Conservation (phyloP, 2,329 filamentous ascomycete species). For the Aspergillus sp. region DNA sequence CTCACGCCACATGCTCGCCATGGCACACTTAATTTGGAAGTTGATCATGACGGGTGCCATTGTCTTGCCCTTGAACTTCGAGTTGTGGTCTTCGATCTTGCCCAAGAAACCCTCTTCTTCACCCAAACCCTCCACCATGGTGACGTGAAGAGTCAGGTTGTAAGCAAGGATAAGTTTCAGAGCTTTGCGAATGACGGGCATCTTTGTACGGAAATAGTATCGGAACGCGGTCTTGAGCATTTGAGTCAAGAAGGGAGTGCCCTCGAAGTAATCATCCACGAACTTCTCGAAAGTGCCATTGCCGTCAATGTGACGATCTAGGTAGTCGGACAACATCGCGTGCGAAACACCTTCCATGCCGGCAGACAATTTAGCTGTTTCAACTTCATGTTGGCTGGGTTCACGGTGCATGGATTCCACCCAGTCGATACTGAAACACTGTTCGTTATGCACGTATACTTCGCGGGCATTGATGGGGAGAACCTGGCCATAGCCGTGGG, state of each 20-base stretch:
- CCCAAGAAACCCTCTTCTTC: conserved; percentile 76
- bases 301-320: conserved; percentile 90
- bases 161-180: conserved; percentile 94
- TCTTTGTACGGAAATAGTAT: conserved; percentile 85
- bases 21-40: conserved; percentile 96
- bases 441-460: conserved; percentile 87
- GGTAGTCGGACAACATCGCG: conserved; percentile 81
- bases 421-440: conserved; percentile 93
- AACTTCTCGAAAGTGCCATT: conserved; percentile 90
- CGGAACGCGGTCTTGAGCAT: conserved; percentile 95
- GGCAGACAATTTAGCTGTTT: conserved; percentile 84
- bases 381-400: conserved; percentile 78
- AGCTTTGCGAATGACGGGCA: conserved; percentile 89
- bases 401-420: conserved; percentile 76
- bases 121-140: conserved; percentile 85
- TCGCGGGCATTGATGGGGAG: conserved; percentile 91
- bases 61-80: conserved; percentile 85
- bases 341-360: conserved; percentile 84
- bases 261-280: conserved; percentile 94
- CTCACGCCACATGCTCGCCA: conserved; percentile 98
- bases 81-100: conserved; percentile 80
- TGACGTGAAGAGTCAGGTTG: conserved; percentile 92
- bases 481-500: conserved; percentile 91
- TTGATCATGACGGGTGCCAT: conserved; percentile 98
- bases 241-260: conserved; percentile 90